These are phyloP conservation scores for Phenoliferia sp. DNA, from an alignment of 1,284 basidiomycete species.

Conservation along the genomic window DNA sequence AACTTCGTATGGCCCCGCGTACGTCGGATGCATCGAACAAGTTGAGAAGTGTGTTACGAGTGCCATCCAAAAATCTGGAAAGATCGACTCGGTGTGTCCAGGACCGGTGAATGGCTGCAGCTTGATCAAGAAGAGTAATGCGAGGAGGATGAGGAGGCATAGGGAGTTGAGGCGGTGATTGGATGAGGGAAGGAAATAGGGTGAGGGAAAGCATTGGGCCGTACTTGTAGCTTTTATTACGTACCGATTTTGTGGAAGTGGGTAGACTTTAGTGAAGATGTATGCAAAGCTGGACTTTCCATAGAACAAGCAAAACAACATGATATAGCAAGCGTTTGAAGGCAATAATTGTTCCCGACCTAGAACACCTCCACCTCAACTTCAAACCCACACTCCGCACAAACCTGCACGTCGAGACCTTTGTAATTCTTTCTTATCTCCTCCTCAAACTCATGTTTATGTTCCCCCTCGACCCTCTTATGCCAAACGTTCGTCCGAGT, in stretches of 20 bases:
- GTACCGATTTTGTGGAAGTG: too few relatives aligned
- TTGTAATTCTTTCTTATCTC: conserved; percentile 49
- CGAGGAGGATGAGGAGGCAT: too few relatives aligned
- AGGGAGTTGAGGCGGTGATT: too few relatives aligned
- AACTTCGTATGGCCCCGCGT: conserved; percentile 33
- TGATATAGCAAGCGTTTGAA: too few relatives aligned
- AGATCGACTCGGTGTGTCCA: conserved; percentile 28
- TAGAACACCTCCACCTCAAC: conserved; percentile 77
- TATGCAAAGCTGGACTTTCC: too few relatives aligned
- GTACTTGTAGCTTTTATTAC: too few relatives aligned
- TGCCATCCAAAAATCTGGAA: conserved; percentile 22
- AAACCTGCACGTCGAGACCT: conserved; percentile 61
- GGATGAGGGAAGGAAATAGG: too few relatives aligned
- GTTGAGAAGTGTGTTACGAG: conserved; percentile 33
- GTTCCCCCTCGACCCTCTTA: conserved; percentile 74
- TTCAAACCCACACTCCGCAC: conserved; percentile 78
- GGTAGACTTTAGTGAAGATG: too few relatives aligned
- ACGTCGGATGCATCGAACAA: conserved; percentile 30
- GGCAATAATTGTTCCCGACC: conserved; percentile 5
- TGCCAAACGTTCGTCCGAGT: conserved; percentile 90
- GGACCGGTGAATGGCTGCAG: conserved; percentile 29
- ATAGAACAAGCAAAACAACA: too few relatives aligned
- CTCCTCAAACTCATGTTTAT: conserved; percentile 72
- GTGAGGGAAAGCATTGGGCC: too few relatives aligned
- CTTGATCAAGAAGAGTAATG: background rate